Evolutionary conservation across 805 yeast species (phyloP).

Genomic region (Candida argentea): DNA sequence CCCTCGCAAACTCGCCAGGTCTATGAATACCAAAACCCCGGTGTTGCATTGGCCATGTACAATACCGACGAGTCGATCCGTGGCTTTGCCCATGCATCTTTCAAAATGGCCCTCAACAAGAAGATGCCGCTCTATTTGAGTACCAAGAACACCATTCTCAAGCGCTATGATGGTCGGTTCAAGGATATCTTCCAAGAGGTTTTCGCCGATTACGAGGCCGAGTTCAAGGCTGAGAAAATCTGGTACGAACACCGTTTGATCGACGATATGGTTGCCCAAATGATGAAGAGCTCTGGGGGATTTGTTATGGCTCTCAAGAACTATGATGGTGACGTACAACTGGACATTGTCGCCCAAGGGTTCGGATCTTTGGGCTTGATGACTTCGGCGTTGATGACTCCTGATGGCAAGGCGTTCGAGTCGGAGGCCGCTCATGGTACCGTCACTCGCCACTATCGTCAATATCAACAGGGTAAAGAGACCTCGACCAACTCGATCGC

Average conservation of each 20-base stretch:
- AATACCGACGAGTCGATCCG: slow-evolving; percentile 85
- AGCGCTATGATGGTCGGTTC: slow-evolving; percentile 90
- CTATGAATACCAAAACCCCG: slow-evolving; percentile 58
- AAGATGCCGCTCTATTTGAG: slow-evolving; percentile 75
- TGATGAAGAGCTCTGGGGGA: slow-evolving; percentile 94
- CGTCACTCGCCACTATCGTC: slow-evolving; percentile 94
- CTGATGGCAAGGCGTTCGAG: slow-evolving; percentile 93
- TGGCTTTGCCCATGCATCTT: slow-evolving; percentile 90
- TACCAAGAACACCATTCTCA: slow-evolving; percentile 90
- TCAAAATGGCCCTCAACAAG: slow-evolving; percentile 74
- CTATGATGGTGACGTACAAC: slow-evolving; percentile 96
- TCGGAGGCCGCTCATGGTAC: slow-evolving; percentile 99
- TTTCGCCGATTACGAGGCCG: slow-evolving; percentile 61
- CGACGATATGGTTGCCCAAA: slow-evolving; percentile 98
- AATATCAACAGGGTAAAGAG: slow-evolving; percentile 92
- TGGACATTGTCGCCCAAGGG: slow-evolving; percentile 96
- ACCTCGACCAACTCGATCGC: slow-evolving; percentile 97
- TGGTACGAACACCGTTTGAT: slow-evolving; percentile 96
- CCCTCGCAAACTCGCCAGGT: slow-evolving; percentile 49
- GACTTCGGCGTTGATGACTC: slow-evolving; percentile 96
- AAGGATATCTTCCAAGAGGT: slow-evolving; percentile 85
- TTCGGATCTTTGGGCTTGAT: slow-evolving; percentile 93
- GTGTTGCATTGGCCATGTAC: slow-evolving; percentile 89
- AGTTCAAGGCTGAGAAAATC: slow-evolving; percentile 72
- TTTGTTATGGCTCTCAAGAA: slow-evolving; percentile 93